Conservation (phyloP, 305 asterid genomes). For the Fraxinus ornus region DNA sequence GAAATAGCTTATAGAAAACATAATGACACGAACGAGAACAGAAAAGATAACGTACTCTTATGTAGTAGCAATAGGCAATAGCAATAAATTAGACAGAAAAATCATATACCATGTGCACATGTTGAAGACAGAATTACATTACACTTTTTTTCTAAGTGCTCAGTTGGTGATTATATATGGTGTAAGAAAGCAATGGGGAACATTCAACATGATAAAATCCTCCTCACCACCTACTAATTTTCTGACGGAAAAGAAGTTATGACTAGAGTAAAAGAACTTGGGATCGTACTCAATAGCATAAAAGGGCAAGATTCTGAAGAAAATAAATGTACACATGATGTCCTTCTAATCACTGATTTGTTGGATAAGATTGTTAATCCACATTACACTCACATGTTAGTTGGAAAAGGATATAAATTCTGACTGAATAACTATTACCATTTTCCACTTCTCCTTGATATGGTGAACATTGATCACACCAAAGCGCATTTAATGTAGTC, state of each 20-base stretch:
- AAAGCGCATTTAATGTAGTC: not conserved
- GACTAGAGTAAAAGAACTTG: not conserved
- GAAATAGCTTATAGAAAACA: not conserved
- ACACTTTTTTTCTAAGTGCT: not conserved
- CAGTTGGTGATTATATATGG: not conserved
- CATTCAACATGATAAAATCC: not conserved
- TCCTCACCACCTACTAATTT: not conserved
- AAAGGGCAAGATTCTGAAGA: not conserved
- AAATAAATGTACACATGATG: not conserved
- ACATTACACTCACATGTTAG: not conserved
- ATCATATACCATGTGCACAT: not conserved
- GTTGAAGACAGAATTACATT: not conserved
- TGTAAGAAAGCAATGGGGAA: not conserved
- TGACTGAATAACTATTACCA: not conserved
- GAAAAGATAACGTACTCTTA: not conserved
- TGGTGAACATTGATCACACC: not conserved
- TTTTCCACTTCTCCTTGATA: not conserved
- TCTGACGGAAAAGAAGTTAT: not conserved
- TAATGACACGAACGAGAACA: not conserved
- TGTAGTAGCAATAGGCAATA: not conserved
- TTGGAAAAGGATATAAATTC: not conserved
- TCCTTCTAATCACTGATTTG: not conserved
- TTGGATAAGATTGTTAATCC: not conserved
- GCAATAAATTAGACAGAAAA: not conserved
- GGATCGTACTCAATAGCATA: not conserved